Base-by-base conservation (phyloP, 371 early-diverging fungal genomes). In the Apophysomyces variabilis region DNA sequence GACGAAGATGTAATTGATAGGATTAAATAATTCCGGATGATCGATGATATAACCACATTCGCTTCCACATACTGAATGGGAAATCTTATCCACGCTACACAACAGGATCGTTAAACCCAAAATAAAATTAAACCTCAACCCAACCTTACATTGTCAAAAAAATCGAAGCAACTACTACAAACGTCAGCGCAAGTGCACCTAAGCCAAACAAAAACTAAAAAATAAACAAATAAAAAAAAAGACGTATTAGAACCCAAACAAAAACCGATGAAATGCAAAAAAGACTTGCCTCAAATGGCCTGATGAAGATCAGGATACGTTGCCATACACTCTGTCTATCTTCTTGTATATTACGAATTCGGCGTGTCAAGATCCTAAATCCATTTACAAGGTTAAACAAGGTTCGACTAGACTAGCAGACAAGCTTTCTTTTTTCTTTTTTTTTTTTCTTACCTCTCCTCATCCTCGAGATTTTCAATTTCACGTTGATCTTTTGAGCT, bases 11-110 rank as follows among this genome's bases (percentile, higher is more conserved):
- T 75, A 75, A 62, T 89, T 88, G 70, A 90, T 74, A 0, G 90
- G 90, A 70, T 90, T 90, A 54, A 85, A 84, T 9, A 88, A 57
- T 38, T 80, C 76, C 11, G 87, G 82, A 57, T 82, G 86, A 13
- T 76, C 78, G 43, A 87, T 81, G 21, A 88, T 81, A 66, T 87
- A 90, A 38, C 90, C 90, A 69, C 90, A 90, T 66, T 82, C 73
- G 38, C 81, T 82, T 14, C 90, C 90, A 66, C 90, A 90, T 14
- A 87, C 68, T 0, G 87, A 82, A 61, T 75, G 79, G 7, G 75
- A 75, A 39, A 89, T 69, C 67, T 87, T 88, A 60, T 86, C 87
- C 58, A 80, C 71, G 35, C 78, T 74, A 61, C 37, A 11, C 57
- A 57, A 13, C 70, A 41, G 43, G 32, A 54, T 61, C 18, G 35